Conservation (phyloP, 2,329 filamentous ascomycete genomes). For the Grosmannia clavigera region DNA sequence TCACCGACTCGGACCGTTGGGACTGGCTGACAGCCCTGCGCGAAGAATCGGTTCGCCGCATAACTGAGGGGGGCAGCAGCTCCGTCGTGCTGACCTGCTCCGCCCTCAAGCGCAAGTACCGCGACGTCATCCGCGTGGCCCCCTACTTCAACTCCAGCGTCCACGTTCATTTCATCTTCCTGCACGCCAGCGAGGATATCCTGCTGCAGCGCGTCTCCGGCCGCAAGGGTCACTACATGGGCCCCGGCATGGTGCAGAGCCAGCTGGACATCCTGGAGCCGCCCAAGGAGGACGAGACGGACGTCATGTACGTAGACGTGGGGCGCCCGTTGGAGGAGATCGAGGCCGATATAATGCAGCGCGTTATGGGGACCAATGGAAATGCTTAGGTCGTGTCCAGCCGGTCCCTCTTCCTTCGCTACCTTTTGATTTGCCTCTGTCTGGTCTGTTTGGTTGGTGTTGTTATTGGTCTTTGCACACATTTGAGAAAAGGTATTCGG, state of each 20-base stretch:
- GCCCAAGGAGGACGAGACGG: constrained; percentile 56
- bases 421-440: neutral
- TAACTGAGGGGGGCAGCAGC: constrained; percentile 44
- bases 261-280: constrained; percentile 83
- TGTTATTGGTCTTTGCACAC: neutral
- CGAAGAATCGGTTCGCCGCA: constrained; percentile 47
- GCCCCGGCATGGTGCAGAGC: constrained; percentile 85
- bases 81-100: constrained; percentile 95
- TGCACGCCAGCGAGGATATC: constrained; percentile 63
- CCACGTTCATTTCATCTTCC: constrained; percentile 86
- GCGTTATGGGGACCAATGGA: constrained; percentile 26
- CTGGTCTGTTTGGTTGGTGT: neutral
- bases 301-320: constrained; percentile 62
- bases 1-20: constrained; percentile 92
- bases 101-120: constrained; percentile 92
- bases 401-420: neutral
- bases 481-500: neutral
- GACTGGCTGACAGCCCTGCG: constrained; percentile 82
- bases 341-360: constrained; percentile 43
- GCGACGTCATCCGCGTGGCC: constrained; percentile 76
- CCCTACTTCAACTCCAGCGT: constrained; percentile 62
- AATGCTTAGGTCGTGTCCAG: neutral
- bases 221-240: constrained; percentile 87
- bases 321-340: constrained; percentile 47
- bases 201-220: constrained; percentile 63